Evolutionary conservation across 345 rosid genomes (phyloP), one percentile per base, ranked within the genome.

Genomic region (Gossypium rotundifolium): DNA sequence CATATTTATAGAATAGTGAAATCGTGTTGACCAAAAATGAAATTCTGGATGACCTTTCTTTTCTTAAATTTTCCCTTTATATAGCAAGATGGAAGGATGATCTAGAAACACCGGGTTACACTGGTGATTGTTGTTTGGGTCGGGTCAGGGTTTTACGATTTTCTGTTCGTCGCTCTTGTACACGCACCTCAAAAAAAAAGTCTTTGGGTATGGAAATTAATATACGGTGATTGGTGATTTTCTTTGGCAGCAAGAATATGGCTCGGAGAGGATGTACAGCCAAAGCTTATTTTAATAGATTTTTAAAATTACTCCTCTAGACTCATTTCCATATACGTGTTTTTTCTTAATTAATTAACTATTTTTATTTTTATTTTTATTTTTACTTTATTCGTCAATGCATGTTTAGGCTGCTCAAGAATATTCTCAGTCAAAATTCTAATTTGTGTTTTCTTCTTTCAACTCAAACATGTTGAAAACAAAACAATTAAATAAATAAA

Each of bases 1-100:
- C 88, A 66, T 70, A 68, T 72, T 81, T 84, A 84, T 78, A 33
- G 40, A 33, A 33, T 33, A 81, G 88, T 86, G 85, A 80, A 65
- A 74, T 55, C 7, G 9, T 27, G 60, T 52, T 60, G 62, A 74
- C 63, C 9, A 44, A 72, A 57, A 18, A 44, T 58, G 23, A 58
- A 58, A 9, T 22, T 2, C 29, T 12, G 61, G 53, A 44, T 23
- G 75, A 72, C 22, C 42, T 44, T 45, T 45, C 38, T 58, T 72
- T 23, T 27, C 38, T 45, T 66, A 38, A 9, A 38, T 17, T 1
- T 63, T 40, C 25, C 22, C 46, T 45, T 25, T 51, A 51, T 25
- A 71, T 33, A 33, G 45, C 23, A 69, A 27, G 52, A 52, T 20
- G 59, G 29, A 70, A 23, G 29, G 73, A 9, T 51, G 60, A 18